Evolutionary conservation across 345 rosid species (phyloP), one percentile per base, ranked within the genome.

Genomic region (Acer yangbiense): DNA sequence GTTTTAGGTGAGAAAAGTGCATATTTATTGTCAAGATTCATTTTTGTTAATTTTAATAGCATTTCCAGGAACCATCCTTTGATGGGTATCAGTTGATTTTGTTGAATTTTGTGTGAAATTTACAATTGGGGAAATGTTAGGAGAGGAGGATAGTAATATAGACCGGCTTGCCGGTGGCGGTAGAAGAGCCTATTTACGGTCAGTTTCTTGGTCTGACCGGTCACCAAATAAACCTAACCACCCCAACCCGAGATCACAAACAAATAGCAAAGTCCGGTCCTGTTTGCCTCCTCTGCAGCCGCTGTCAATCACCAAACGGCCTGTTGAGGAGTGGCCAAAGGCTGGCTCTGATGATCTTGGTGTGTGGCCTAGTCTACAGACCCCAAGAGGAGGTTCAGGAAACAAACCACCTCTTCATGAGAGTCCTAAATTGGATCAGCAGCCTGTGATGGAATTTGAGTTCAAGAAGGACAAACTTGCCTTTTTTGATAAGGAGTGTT

Each of bases 271-370:
- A 80, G 88, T 80, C 8, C 78, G 93, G 83, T 67, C 87, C 9
- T 83, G 82, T 74, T 83, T 89, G 83, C 93, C 95, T 41, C 89
- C 88, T 29, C 88, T 88, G 14, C 88, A 80, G 82, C 95, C 95
- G 9, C 91, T 91, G 35, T 78, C 86, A 14, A 88, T 91, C 18
- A 35, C 86, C 12, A 85, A 88, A 62, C 72, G 78, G 71, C 87
- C 87, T 13, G 86, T 79, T 29, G 91, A 88, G 86, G 91, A 91
- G 79, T 91, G 95, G 95, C 95, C 95, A 18, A 81, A 76, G 64
- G 89, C 95, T 4, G 90, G 95, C 41, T 85, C 91, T 17, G 95
- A 91, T 81, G 95, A 91, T 82, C 89, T 91, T 25, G 95, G 95
- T 9, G 91, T 89, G 63, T 91, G 95, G 95, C 95, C 93, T 58